phyloP scores from a whole-genome alignment of 768 basidiomycete species.

The Hericium erinaceus region DNA sequence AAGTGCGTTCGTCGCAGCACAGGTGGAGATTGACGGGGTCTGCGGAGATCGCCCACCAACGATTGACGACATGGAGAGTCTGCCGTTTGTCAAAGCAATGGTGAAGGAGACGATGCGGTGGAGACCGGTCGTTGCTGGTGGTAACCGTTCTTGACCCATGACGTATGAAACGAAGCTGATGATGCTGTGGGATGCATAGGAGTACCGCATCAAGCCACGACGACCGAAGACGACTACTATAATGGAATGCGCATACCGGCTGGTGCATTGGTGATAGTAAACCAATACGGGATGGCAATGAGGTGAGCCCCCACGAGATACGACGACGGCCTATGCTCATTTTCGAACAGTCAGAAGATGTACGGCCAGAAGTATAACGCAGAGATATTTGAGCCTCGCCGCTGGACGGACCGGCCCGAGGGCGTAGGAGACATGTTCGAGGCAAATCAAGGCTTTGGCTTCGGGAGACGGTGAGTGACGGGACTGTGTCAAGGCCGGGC shows the following conservation, averaged over 20 bases:
- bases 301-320: background rate
- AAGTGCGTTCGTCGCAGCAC: background rate
- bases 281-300: background rate
- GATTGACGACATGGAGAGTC: background rate
- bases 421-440: background rate
- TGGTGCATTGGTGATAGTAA: background rate
- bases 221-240: background rate
- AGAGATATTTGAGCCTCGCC: background rate
- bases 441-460: background rate
- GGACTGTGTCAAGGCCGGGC: background rate
- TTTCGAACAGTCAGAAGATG: background rate
- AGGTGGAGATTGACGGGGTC: background rate
- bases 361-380: background rate
- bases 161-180: background rate
- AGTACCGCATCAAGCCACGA: background rate
- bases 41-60: background rate
- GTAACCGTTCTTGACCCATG: background rate
- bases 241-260: background rate
- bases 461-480: background rate
- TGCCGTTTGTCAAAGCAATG: background rate
- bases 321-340: background rate
- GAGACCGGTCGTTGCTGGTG: background rate
- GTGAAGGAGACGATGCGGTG: background rate
- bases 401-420: background rate
- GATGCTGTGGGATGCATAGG: background rate